Evolutionary conservation across 2,329 filamentous ascomycete genomes (phyloP), one percentile per base, ranked within the genome.

Genomic region (Aspergillus unguis): DNA sequence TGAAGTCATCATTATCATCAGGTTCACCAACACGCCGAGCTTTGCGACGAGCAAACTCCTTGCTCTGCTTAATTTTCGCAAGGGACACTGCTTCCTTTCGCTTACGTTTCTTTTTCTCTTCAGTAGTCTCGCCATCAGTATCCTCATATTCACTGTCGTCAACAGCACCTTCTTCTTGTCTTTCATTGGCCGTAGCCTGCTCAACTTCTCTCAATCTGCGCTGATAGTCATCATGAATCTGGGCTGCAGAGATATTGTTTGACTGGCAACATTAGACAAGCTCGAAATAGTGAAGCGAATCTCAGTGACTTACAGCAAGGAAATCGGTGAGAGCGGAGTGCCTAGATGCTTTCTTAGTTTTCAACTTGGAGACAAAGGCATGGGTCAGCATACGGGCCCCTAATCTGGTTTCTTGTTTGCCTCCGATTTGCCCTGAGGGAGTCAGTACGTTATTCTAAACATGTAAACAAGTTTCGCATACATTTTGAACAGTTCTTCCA

Each of bases 281-380:
- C 29, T 38, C 29, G 38, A n/a, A n/a, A 27, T n/a, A 44, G 17
- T 5, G 7, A 28, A 27, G 11, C 2, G 6, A 26, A n/a, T 10
- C 26, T 23, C 40, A 4, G 51, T 40, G 40, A 71, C 78, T 66
- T 71, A 83, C 82, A 44, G 84, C 84, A 49, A 87, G 72, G 62
- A 86, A 87, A 64, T 87, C 84, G 5, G 85, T 87, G 63, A 87
- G 72, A 9, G 85, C 85, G 53, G 84, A 86, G 59, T 84, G 84
- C 29, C 78, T 80, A 52, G 6, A 26, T 37, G 17, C 17, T 17
- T 49, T 17, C 45, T 66, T 45, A 66, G 59, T 58, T 38, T 47
- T 47, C 42, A 26, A 26, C 43, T 23, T 28, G 27, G 25, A 29
- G 6, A 42, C 5, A 50, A 17, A 26, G 44, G 11, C 26, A 27